phyloP scores from a whole-genome alignment of 2,329 filamentous ascomycete genomes.

The Volutella citrinella region DNA sequence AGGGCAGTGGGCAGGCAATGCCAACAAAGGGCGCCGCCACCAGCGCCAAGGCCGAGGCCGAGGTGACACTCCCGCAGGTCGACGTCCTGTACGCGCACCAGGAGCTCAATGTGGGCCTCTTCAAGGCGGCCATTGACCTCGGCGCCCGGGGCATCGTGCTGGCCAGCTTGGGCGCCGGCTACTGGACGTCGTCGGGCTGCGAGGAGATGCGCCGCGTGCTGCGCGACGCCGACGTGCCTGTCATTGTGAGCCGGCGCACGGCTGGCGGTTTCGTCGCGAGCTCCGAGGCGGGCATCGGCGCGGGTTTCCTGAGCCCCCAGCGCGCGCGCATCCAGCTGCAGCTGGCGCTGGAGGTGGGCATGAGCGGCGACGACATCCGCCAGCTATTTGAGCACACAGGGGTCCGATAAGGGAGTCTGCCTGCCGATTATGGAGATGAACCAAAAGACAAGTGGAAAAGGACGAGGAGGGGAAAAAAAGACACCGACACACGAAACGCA shows the following conservation, averaged over 20 bases:
- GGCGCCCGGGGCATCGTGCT: conserved; percentile 55
- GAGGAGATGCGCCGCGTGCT: conserved; percentile 41
- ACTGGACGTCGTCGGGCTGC: conserved; percentile 39
- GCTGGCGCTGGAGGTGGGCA: conserved; percentile 32
- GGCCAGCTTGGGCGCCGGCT: conserved; percentile 54
- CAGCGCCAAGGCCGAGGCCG: background rate
- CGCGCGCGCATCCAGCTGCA: conserved; percentile 53
- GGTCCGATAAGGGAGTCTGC: conserved; percentile 16
- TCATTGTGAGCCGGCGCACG: conserved; percentile 51
- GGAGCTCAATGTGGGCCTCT: conserved; percentile 46
- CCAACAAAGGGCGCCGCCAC: no score
- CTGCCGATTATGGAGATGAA: background rate
- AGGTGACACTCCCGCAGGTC: conserved; percentile 46
- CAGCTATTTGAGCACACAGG: conserved; percentile 27
- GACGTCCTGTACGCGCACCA: conserved; percentile 56
- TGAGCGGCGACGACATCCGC: conserved; percentile 25
- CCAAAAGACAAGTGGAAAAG: no score
- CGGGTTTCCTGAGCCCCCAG: conserved; percentile 53
- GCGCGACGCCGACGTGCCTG: conserved; percentile 42
- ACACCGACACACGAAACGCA: no score
- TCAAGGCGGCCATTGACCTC: conserved; percentile 43
- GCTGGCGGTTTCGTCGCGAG: conserved; percentile 50
- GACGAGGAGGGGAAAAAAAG: no score
- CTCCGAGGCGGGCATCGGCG: conserved; percentile 37
- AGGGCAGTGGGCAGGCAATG: no score